phyloP scores from a whole-genome alignment of 495 filamentous ascomycete species.

The Trichoderma gamsii region DNA sequence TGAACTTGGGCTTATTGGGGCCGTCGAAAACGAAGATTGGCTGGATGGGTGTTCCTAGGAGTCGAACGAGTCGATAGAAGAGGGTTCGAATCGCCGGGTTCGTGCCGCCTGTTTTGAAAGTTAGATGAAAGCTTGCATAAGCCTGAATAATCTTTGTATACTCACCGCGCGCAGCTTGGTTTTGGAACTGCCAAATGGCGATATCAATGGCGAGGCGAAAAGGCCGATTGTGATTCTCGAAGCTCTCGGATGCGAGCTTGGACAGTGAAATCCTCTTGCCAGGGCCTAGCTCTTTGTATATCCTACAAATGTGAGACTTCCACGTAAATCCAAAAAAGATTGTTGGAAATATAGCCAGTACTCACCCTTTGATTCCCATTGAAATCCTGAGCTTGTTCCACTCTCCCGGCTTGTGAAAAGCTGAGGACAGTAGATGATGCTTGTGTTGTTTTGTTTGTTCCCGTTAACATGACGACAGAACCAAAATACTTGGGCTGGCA shows the following conservation, averaged over 20 bases:
- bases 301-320: slow-evolving; percentile 41
- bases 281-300: slow-evolving; percentile 81
- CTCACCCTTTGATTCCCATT: slow-evolving; percentile 60
- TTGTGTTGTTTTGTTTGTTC: background rate
- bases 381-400: background rate
- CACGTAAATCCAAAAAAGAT: no score
- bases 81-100: slow-evolving; percentile 90
- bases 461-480: background rate
- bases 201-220: slow-evolving; percentile 89
- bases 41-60: slow-evolving; percentile 72
- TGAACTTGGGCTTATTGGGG: slow-evolving; percentile 81
- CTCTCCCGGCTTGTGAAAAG: background rate
- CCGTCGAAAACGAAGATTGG: slow-evolving; percentile 97
- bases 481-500: background rate
- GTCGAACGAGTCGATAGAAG: slow-evolving; percentile 83
- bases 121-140: background rate
- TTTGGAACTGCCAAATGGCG: slow-evolving; percentile 96
- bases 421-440: slow-evolving; percentile 11
- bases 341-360: slow-evolving; percentile 2
- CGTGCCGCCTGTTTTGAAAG: slow-evolving; percentile 53
- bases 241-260: slow-evolving; percentile 70
- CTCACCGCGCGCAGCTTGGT: slow-evolving; percentile 68
- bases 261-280: slow-evolving; percentile 76
- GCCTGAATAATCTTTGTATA: background rate
- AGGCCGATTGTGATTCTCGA: slow-evolving; percentile 63